Evolutionary conservation across 192 early-diverging fungal species (phyloP), one percentile per base, ranked within the genome.

Genomic region (Dimargaris xerosporica): DNA sequence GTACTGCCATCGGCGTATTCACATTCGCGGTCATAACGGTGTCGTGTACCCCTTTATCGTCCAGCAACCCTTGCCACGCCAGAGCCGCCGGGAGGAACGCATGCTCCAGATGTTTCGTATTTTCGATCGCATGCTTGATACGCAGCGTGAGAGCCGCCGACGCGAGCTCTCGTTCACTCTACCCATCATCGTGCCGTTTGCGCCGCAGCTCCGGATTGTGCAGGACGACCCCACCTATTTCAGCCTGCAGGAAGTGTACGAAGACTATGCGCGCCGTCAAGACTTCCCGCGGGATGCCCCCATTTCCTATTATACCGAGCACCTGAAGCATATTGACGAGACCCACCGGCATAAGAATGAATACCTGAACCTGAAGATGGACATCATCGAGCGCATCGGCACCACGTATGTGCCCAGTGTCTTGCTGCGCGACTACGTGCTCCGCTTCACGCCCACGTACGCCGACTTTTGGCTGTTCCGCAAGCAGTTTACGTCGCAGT

Each of bases 31-130:
- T 21, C 85, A 91, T 63, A 90, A 98, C 66, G 95, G 95, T 54
- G 87, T 79, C 63, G 66, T 90, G 39, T 79, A 90, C 71, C 83
- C 90, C 17, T 99, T 99, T 73, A 80, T 90, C 60, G 87, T 98
- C 28, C 97, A 99, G 73, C 88, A 96, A 66, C 90, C 91, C n/a
- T 85, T 91, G 15, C 78, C 87, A 17, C 78, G 90, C 53, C 86
- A 90, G 63, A 86, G 88, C 67, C 80, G 93, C 29, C 80, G 96
- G 28, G 97, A 99, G 72, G 97, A 99, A 73, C 80, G 92, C 68
- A 87, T 96, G 59, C 79, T 93, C 65, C 97, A 98, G 67, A 75
- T 99, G 43, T 96, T 93, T 73, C 82, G 94, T 58, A 86, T 97
- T 43, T 66, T 97, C 26, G 95, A 98, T 64, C 82, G 84, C 41